A percentile compares a stretch with the other conserved stretches of the same genome.
phyloP scores from a whole-genome alignment of 257 asterid genomes.

The Solanum etuberosum region DNA sequence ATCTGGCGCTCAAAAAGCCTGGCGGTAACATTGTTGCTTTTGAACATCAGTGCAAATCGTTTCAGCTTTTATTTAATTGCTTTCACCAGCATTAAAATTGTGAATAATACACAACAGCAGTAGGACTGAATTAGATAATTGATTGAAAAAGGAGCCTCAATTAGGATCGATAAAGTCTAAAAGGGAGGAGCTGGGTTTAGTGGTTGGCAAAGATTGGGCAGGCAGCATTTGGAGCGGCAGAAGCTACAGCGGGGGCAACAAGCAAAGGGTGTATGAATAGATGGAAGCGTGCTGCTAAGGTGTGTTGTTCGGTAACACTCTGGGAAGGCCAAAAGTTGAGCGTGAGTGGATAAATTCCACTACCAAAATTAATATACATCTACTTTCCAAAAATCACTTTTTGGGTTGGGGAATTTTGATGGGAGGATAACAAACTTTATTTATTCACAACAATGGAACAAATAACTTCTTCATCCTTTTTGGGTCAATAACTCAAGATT shows the following conservation, averaged over 20 bases:
- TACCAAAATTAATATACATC: neutral
- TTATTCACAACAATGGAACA: neutral
- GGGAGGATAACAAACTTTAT: neutral
- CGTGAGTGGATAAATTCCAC: neutral
- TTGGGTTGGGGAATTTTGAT: neutral
- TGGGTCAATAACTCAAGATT: too few species aligned
- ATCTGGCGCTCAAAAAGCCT: conserved; percentile 97
- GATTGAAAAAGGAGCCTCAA: neutral
- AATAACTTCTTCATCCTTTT: too few species aligned
- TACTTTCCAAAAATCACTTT: neutral
- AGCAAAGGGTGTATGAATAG: neutral
- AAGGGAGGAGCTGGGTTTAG: neutral
- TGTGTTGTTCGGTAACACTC: neutral
- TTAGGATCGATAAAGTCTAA: neutral
- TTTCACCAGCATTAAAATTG: neutral
- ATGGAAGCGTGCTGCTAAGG: neutral
- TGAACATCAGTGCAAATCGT: conserved; percentile 43
- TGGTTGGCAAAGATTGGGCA: neutral
- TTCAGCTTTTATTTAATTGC: neutral
- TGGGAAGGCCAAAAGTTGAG: neutral
- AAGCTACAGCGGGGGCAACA: neutral
- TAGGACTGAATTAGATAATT: neutral
- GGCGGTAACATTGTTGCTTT: conserved; percentile 91
- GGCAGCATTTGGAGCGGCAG: neutral
- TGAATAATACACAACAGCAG: neutral